Evolutionary conservation across 164 flowering plant species (phyloP).

Genomic region (Sedum album): DNA sequence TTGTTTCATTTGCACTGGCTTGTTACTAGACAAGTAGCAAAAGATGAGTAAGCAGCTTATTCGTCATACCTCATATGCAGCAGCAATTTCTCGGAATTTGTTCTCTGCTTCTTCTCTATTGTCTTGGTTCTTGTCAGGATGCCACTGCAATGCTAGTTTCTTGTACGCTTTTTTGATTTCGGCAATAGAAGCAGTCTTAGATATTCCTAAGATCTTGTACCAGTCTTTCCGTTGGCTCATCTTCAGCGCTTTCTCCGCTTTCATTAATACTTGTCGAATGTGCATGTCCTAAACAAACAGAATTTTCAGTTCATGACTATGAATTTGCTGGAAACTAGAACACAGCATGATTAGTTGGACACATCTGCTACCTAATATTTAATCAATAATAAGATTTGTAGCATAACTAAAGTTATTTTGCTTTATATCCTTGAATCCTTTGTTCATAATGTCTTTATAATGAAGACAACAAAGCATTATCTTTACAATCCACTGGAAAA

Average conservation of each 20-base stretch:
- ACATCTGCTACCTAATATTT: neutral
- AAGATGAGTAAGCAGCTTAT: constrained; percentile 1
- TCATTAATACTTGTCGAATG: constrained; percentile 66
- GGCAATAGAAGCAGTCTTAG: constrained; percentile 62
- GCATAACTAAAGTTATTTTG: neutral
- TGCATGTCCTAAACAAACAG: constrained; percentile 55
- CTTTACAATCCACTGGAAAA: too few species aligned
- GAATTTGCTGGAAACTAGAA: neutral
- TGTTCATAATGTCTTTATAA: neutral
- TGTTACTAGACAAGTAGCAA: neutral
- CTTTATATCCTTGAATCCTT: too few species aligned
- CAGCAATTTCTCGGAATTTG: constrained; percentile 88
- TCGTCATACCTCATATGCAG: constrained; percentile 78
- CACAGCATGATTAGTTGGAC: neutral
- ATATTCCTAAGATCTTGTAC: constrained; percentile 91
- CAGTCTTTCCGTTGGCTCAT: constrained; percentile 94
- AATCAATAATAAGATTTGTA: neutral
- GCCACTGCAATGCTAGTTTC: constrained; percentile 99
- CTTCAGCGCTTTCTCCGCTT: constrained; percentile 85
- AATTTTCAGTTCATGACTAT: neutral
- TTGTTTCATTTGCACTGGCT: neutral
- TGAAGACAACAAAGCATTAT: neutral
- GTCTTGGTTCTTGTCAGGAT: constrained; percentile 93
- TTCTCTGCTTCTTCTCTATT: constrained; percentile 94
- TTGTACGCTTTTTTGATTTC: constrained; percentile 93